These are phyloP conservation scores for Boletus mariae DNA, from an alignment of 1,284 basidiomycete species.

Conservation along the genomic window DNA sequence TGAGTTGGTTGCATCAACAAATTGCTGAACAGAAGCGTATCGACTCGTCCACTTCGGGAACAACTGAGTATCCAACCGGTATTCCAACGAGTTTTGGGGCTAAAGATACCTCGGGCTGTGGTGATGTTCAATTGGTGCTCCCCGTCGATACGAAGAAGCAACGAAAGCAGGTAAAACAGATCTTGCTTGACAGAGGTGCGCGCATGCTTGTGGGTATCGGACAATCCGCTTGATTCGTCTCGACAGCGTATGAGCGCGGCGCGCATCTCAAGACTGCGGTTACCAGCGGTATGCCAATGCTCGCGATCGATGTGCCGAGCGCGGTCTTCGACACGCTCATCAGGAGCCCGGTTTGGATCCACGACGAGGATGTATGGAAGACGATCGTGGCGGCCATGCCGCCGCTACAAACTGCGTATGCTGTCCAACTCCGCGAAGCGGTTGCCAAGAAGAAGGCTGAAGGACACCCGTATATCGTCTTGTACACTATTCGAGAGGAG, in stretches of 20 bases:
- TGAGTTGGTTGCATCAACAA: conserved; percentile 68
- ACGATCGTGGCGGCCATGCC: conserved; percentile 52
- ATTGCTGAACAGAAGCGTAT: conserved; percentile 74
- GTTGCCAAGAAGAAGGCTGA: conserved; percentile 58
- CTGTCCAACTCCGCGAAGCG: conserved; percentile 62
- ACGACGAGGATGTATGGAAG: conserved; percentile 73
- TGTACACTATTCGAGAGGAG: conserved; percentile 71
- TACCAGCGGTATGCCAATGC: conserved; percentile 57
- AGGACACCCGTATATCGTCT: conserved; percentile 57
- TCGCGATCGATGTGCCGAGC: conserved; percentile 66
- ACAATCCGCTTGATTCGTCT: conserved; percentile 6
- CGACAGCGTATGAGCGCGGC: conserved; percentile 58
- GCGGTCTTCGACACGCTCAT: conserved; percentile 61
- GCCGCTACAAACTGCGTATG: conserved; percentile 54
- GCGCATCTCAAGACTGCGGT: conserved; percentile 54
- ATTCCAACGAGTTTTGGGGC: conserved; percentile 28
- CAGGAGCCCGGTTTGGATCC: conserved; percentile 57
- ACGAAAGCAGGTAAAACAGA: conserved; percentile 64
- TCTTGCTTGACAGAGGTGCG: conserved; percentile 64
- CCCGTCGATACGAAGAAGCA: conserved; percentile 72
- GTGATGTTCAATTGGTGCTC: conserved; percentile 59
- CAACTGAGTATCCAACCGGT: conserved; percentile 34
- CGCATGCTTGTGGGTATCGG: not conserved
- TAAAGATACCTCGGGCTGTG: conserved; percentile 41
- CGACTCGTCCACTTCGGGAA: conserved; percentile 62